Conservation (phyloP, 768 basidiomycete species). For the Russula griseocarnosa region DNA sequence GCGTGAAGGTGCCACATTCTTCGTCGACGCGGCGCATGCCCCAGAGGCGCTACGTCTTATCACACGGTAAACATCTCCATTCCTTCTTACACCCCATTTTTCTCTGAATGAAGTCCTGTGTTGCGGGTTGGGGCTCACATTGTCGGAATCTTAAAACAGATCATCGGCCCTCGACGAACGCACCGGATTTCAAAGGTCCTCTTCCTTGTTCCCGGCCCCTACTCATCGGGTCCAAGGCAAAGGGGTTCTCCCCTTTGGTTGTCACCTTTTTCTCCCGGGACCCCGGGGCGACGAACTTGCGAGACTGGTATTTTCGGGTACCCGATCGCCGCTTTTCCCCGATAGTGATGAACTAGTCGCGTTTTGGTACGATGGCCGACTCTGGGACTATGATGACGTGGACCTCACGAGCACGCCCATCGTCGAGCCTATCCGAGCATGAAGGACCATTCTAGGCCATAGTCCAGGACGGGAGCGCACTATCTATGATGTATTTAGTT, state of each 20-base stretch:
- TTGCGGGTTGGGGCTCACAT: neutral
- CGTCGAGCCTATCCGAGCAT: conserved; percentile 7
- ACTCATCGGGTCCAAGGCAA: neutral
- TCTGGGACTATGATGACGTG: conserved; percentile 19
- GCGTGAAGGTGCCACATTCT: conserved; percentile 16
- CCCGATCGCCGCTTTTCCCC: conserved; percentile 23
- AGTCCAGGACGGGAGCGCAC: neutral
- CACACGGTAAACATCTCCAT: conserved; percentile 17
- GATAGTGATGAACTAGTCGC: conserved; percentile 26
- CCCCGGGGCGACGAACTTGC: conserved; percentile 23
- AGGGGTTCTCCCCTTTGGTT: conserved; percentile 13
- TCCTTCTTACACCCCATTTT: neutral
- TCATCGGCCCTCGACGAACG: conserved; percentile 23
- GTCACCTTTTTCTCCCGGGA: conserved; percentile 22
- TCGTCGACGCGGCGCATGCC: conserved; percentile 20
- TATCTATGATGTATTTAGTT: neutral
- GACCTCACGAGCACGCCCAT: conserved; percentile 17
- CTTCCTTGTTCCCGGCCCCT: conserved; percentile 10
- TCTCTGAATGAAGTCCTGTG: neutral
- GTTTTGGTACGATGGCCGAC: conserved; percentile 27
- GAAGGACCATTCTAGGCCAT: neutral
- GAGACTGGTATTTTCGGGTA: conserved; percentile 23
- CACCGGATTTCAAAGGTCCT: conserved; percentile 12
- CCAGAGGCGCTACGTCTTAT: conserved; percentile 23
- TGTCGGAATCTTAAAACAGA: conserved; percentile 1